phyloP scores from a whole-genome alignment of 1,284 basidiomycete genomes.

The Hortiboletus rubellus region DNA sequence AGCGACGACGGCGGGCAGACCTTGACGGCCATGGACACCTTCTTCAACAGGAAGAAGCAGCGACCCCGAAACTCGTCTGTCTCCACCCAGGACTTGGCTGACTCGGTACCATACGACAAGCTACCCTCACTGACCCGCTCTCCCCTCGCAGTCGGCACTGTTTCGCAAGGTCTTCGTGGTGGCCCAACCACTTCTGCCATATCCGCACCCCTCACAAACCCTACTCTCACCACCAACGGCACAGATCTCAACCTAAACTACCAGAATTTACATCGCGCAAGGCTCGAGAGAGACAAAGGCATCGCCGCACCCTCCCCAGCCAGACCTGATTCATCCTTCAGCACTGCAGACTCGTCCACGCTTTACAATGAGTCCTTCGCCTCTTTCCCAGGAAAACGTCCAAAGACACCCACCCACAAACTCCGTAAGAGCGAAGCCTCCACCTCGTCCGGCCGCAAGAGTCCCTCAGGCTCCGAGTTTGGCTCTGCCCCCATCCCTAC shows the following conservation, averaged over 20 bases:
- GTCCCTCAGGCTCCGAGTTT: slow-evolving; percentile 49
- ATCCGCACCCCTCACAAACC: slow-evolving; percentile 78
- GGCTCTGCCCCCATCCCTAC: slow-evolving; percentile 41
- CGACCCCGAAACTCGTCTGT: slow-evolving; percentile 52
- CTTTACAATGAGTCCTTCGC: slow-evolving; percentile 51
- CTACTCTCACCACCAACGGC: slow-evolving; percentile 65
- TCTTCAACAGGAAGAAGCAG: slow-evolving; percentile 44
- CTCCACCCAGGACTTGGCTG: slow-evolving; percentile 45
- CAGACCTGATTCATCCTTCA: slow-evolving; percentile 53
- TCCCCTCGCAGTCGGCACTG: slow-evolving; percentile 56
- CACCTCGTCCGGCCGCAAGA: slow-evolving; percentile 43
- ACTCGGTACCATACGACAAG: slow-evolving; percentile 74
- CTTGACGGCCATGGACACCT: slow-evolving; percentile 32
- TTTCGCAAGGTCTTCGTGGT: slow-evolving; percentile 56
- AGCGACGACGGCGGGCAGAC: slow-evolving; percentile 16
- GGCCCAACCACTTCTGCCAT: slow-evolving; percentile 42
- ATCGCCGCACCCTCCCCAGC: slow-evolving; percentile 37
- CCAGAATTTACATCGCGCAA: slow-evolving; percentile 45
- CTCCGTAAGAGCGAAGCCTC: slow-evolving; percentile 58
- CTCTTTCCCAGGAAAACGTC: slow-evolving; percentile 38
- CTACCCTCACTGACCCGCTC: slow-evolving; percentile 55
- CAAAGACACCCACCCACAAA: slow-evolving; percentile 40
- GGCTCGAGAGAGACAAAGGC: slow-evolving; percentile 53
- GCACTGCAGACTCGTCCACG: slow-evolving; percentile 57
- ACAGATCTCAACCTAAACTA: slow-evolving; percentile 68